Evolutionary conservation across 257 asterid species (phyloP), one percentile per base, ranked within the genome.

Genomic region (Misopates orontium): DNA sequence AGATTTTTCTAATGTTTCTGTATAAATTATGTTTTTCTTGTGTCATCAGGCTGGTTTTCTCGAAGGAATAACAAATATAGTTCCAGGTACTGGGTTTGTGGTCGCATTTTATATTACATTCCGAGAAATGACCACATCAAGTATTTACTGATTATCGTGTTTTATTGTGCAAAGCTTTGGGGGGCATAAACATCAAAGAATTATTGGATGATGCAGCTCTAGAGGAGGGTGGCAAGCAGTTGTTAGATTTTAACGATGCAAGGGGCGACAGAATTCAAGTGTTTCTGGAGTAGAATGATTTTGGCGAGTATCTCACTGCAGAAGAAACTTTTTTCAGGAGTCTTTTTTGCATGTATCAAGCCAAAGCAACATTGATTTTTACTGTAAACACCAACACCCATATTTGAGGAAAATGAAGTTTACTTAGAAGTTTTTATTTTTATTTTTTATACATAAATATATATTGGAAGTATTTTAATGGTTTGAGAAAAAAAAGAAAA

Each of bases 221-320:
- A 17, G 96, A 82, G 80, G 85, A 70, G 67, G 95, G 95, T 41
- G 96, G 96, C 59, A 86, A 87, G 83, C 85, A 74, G 75, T 77
- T 91, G 56, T 67, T 91, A 13, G 98, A 91, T 83, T 91, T 86
- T 58, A 80, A 77, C 19, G 98, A 91, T 77, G 44, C 83, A 41
- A 78, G 75, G 88, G 98, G 96, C 13, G 98, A 91, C 75, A 80
- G 96, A 57, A 89, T 91, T 72, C 98, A 87, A 80, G 87, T 91
- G 31, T 82, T 91, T 67, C 77, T 91, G 70, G 96, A 89, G 83
- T 86, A 75, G 79, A 13, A 48, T 36, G 11, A 28, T 2, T 28
- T 28, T 28, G 4, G 36, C 6, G 2, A 4, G 42, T 36, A 4
- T 9, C 42, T 36, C 8, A 3, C 1, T 36, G 10, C 42, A 4